Conservation (phyloP, 495 filamentous ascomycete genomes). For the Neurospora sublineolata region DNA sequence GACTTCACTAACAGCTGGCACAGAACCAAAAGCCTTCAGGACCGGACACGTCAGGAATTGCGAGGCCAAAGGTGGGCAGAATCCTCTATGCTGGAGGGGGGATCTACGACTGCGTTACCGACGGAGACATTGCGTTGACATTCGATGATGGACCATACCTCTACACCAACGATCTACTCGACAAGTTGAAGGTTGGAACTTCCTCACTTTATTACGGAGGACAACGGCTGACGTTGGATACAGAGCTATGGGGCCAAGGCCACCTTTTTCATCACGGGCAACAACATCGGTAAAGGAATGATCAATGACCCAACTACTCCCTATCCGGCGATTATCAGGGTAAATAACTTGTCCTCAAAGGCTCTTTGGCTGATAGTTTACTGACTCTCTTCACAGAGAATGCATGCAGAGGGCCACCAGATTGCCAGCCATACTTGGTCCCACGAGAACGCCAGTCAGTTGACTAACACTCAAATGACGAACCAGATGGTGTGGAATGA, state of each 20-base stretch:
- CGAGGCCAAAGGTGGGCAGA: constrained; percentile 46
- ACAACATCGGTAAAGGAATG: constrained; percentile 59
- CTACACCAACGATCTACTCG: constrained; percentile 57
- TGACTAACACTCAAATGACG: constrained; percentile 41
- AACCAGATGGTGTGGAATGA: constrained; percentile 70
- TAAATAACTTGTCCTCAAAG: constrained; percentile 12
- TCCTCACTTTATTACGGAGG: neutral
- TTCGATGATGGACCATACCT: constrained; percentile 68
- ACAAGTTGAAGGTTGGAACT: constrained; percentile 41
- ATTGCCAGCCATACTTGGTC: constrained; percentile 80
- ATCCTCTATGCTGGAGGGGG: constrained; percentile 49
- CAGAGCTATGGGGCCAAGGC: constrained; percentile 53
- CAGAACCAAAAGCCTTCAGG: constrained; percentile 50
- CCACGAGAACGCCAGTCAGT: constrained; percentile 58
- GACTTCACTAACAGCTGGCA: constrained; percentile 1
- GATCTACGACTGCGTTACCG: constrained; percentile 54
- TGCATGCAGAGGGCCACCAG: constrained; percentile 72
- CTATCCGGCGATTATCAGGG: constrained; percentile 49
- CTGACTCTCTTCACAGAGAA: constrained; percentile 24
- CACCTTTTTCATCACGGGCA: constrained; percentile 72
- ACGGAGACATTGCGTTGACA: constrained; percentile 59
- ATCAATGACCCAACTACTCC: constrained; percentile 50
- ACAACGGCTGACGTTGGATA: neutral
- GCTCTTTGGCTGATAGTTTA: neutral
- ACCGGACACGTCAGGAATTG: constrained; percentile 44